phyloP scores from a whole-genome alignment of 768 basidiomycete genomes.

The Naematelia aurantialba region DNA sequence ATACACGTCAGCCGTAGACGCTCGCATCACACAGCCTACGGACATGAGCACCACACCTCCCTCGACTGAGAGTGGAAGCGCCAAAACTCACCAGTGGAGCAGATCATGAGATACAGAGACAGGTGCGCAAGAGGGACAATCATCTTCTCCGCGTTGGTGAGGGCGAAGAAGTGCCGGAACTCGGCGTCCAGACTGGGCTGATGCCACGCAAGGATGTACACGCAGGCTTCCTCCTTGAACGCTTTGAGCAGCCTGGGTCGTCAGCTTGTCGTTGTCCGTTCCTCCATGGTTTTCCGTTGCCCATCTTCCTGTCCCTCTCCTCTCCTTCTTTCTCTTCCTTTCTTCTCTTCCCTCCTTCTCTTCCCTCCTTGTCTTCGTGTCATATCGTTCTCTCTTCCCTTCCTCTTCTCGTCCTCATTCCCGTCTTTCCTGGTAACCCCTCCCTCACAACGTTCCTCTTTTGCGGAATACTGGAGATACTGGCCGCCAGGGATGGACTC shows the following conservation, averaged over 20 bases:
- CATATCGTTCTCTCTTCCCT: too few species aligned
- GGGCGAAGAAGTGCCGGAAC: slow-evolving; percentile 39
- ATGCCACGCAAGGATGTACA: slow-evolving; percentile 46
- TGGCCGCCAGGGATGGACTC: too few species aligned
- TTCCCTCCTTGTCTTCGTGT: too few species aligned
- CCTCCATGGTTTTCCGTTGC: neutral
- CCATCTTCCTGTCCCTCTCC: too few species aligned
- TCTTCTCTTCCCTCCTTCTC: too few species aligned
- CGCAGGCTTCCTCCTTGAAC: slow-evolving; percentile 41
- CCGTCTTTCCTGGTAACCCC: too few species aligned
- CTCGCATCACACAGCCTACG: slow-evolving; percentile 46
- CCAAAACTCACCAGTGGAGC: slow-evolving; percentile 36
- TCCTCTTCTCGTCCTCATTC: too few species aligned
- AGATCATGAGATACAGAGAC: slow-evolving; percentile 45
- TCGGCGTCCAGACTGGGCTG: slow-evolving; percentile 44
- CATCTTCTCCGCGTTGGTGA: slow-evolving; percentile 39
- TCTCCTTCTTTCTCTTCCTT: too few species aligned
- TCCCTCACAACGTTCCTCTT: too few species aligned
- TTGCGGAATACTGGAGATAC: too few species aligned
- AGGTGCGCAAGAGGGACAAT: slow-evolving; percentile 41
- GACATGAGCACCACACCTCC: slow-evolving; percentile 4
- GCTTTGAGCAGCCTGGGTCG: slow-evolving; percentile 39
- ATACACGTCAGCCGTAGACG: slow-evolving; percentile 42
- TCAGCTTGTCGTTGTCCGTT: neutral
- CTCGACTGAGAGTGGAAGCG: too few species aligned